A percentile compares a stretch with the other conserved stretches of the same genome.
These are phyloP conservation scores for Sugiyamaella valdiviana DNA, from an alignment of 805 yeast genomes.

Conservation along the genomic window DNA sequence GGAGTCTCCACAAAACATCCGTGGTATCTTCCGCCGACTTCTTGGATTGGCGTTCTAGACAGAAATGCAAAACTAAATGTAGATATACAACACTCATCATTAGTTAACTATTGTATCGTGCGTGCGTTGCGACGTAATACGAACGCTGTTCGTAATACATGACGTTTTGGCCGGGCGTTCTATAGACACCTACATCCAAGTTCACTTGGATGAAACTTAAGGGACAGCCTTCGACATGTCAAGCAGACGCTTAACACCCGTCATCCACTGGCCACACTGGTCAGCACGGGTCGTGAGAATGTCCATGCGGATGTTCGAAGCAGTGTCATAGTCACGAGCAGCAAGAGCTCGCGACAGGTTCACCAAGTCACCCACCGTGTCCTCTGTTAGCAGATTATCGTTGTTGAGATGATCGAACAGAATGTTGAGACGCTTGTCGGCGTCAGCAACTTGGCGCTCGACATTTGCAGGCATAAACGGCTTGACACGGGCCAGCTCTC, in stretches of 20 bases:
- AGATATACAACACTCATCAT: not conserved
- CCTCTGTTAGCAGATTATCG: slow-evolving; percentile 54
- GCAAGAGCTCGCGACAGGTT: slow-evolving; percentile 47
- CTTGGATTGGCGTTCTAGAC: slow-evolving; percentile 3
- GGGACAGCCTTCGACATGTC: slow-evolving; percentile 45
- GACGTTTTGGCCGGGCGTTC: too few species aligned
- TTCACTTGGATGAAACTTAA: not conserved
- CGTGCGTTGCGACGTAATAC: not conserved
- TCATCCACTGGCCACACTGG: slow-evolving; percentile 87
- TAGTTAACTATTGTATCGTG: not conserved
- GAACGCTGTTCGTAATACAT: not conserved
- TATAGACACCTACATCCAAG: not conserved
- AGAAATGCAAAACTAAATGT: not conserved
- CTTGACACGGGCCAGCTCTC: slow-evolving; percentile 53
- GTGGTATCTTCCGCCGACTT: slow-evolving; percentile 14
- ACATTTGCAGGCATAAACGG: slow-evolving; percentile 73
- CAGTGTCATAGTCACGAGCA: slow-evolving; percentile 50
- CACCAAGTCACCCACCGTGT: slow-evolving; percentile 49
- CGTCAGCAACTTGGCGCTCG: slow-evolving; percentile 66
- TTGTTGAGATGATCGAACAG: slow-evolving; percentile 74
- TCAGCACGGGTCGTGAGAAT: slow-evolving; percentile 58
- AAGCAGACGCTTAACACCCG: slow-evolving; percentile 83
- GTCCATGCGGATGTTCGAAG: slow-evolving; percentile 44
- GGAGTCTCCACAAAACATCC: slow-evolving; percentile 4
- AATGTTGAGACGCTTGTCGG: slow-evolving; percentile 72